Conservation (phyloP, 2,329 filamentous ascomycete species). For the Neospermospora avenae region DNA sequence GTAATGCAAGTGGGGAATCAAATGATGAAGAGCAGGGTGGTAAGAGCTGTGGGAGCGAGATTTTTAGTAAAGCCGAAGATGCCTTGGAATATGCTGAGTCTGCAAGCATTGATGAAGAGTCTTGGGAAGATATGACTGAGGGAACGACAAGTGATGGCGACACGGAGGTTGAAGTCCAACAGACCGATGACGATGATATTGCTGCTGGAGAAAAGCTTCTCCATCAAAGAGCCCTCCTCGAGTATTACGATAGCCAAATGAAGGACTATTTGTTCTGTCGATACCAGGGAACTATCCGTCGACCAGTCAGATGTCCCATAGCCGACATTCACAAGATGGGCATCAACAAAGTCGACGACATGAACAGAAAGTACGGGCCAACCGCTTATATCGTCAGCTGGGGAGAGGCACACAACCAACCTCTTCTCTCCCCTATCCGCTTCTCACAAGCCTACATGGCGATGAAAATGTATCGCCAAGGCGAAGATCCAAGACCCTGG, state of each 20-base stretch:
- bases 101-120: no score
- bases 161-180: not conserved
- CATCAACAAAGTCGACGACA: not conserved
- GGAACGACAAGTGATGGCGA: not conserved
- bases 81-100: no score
- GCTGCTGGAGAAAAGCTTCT: not conserved
- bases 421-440: not conserved
- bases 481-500: not conserved
- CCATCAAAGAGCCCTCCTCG: not conserved
- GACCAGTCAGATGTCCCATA: not conserved
- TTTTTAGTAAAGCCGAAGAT: no score
- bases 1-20: not conserved
- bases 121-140: no score
- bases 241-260: not conserved
- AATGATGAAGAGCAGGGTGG: no score
- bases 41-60: no score
- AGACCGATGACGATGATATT: not conserved
- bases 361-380: not conserved
- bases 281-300: not conserved
- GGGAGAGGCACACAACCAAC: not conserved
- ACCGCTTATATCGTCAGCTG: not conserved
- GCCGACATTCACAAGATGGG: not conserved
- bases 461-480: not conserved
- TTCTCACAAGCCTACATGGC: not conserved
- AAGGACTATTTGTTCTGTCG: not conserved